These are phyloP conservation scores for Senna siamea DNA, from an alignment of 306 rosid genomes.

Conservation along the genomic window DNA sequence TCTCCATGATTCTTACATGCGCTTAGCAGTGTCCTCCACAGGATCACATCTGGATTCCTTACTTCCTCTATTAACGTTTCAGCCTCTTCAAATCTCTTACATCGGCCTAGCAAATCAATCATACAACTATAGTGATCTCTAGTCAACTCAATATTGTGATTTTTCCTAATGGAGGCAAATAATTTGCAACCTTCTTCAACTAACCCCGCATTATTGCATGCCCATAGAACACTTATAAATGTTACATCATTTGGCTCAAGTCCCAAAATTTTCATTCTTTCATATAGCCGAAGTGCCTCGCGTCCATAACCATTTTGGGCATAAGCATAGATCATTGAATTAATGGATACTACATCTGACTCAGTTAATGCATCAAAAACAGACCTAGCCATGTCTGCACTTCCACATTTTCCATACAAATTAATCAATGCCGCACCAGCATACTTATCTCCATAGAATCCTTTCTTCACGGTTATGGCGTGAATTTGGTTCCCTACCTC, in stretches of 20 bases:
- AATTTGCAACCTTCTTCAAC: constrained; percentile 69
- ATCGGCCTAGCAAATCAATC: constrained; percentile 70
- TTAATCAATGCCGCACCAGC: constrained; percentile 63
- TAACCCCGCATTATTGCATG: constrained; percentile 71
- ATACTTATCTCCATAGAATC: constrained; percentile 55
- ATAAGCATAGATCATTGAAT: constrained; percentile 70
- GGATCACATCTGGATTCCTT: constrained; percentile 59
- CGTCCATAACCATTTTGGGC: constrained; percentile 69
- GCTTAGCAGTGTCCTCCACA: constrained; percentile 70
- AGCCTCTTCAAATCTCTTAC: constrained; percentile 70
- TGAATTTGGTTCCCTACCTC: constrained; percentile 67
- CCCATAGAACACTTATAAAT: constrained; percentile 66
- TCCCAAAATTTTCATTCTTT: constrained; percentile 46
- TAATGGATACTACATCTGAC: constrained; percentile 58
- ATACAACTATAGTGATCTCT: constrained; percentile 65
- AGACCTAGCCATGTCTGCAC: constrained; percentile 58
- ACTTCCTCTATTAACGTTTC: constrained; percentile 57
- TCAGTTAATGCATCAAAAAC: constrained; percentile 49
- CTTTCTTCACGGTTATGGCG: constrained; percentile 51
- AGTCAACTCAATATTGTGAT: constrained; percentile 52
- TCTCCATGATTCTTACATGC: constrained; percentile 65
- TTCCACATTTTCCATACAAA: constrained; percentile 79
- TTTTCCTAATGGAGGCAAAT: constrained; percentile 48
- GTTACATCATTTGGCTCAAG: constrained; percentile 62
- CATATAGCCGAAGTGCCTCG: constrained; percentile 60